Evolutionary conservation across 768 basidiomycete genomes (phyloP).

Genomic region (Hydnomerulius pinastri): DNA sequence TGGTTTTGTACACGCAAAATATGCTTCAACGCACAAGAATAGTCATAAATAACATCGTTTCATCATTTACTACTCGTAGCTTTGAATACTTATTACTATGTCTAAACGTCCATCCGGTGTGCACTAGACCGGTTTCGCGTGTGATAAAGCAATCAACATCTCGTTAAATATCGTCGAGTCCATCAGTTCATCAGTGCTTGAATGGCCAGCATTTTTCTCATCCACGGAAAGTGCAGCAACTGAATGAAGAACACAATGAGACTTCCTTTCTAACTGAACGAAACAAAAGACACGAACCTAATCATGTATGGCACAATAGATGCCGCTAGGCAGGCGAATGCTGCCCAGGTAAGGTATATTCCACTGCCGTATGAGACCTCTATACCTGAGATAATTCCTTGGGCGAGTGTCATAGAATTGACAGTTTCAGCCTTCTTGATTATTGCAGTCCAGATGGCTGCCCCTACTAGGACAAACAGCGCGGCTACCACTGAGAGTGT

Average conservation of each 20-base stretch:
- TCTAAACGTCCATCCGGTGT: constrained; percentile 3
- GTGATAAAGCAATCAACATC: constrained; percentile 1
- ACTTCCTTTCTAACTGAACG: neutral
- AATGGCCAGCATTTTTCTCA: constrained; percentile 39
- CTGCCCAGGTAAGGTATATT: constrained; percentile 71
- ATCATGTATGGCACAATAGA: constrained; percentile 78
- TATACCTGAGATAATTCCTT: constrained; percentile 57
- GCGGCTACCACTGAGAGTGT: constrained; percentile 60
- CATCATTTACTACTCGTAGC: neutral
- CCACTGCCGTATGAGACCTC: constrained; percentile 61
- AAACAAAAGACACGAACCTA: constrained; percentile 49
- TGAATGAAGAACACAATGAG: constrained; percentile 27
- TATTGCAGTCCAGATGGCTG: constrained; percentile 77
- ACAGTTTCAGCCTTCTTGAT: constrained; percentile 63
- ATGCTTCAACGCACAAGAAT: too few relatives aligned
- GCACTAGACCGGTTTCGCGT: neutral
- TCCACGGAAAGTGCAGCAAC: constrained; percentile 82
- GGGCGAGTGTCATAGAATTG: constrained; percentile 50
- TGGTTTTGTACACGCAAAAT: too few relatives aligned
- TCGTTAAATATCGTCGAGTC: constrained; percentile 20
- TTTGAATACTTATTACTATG: neutral
- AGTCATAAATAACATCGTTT: constrained; percentile 19
- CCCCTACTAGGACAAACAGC: constrained; percentile 65
- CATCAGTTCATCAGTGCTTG: constrained; percentile 10
- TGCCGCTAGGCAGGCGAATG: constrained; percentile 64